These are phyloP conservation scores for Fusarium lyarnte DNA, from an alignment of 2,329 filamentous ascomycete species.

Conservation along the genomic window DNA sequence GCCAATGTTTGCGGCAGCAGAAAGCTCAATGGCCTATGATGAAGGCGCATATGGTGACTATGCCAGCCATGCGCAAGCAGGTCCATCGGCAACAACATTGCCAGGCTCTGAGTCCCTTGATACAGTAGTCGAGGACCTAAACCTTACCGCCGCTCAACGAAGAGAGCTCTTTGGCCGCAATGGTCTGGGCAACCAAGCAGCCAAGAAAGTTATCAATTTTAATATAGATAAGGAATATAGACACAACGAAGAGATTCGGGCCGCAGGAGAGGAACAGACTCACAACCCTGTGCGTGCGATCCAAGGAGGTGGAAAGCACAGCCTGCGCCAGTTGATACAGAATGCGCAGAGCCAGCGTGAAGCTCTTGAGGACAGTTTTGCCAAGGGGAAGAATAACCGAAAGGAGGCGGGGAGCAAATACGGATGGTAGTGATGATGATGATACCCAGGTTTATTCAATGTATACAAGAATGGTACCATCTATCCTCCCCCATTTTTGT, in stretches of 20 bases:
- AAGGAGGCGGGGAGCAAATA: slow-evolving; percentile 85
- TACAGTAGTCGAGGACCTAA: slow-evolving; percentile 78
- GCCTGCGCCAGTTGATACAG: slow-evolving; percentile 85
- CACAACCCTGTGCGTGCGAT: slow-evolving; percentile 89
- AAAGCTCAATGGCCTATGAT: slow-evolving; percentile 27
- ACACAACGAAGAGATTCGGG: slow-evolving; percentile 81
- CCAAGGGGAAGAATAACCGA: slow-evolving; percentile 79
- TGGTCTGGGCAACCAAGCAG: slow-evolving; percentile 49
- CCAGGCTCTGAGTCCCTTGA: slow-evolving; percentile 66
- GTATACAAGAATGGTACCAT: slow-evolving; percentile 16
- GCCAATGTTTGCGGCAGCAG: slow-evolving; percentile 58
- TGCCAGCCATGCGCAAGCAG: slow-evolving; percentile 43
- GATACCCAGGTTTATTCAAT: slow-evolving; percentile 37
- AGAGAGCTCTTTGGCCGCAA: slow-evolving; percentile 86
- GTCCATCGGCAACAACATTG: slow-evolving; percentile 44
- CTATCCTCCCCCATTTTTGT: slow-evolving; percentile 1
- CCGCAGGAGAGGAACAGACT: slow-evolving; percentile 73
- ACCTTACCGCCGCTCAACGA: slow-evolving; percentile 78
- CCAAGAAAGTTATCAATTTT: slow-evolving; percentile 80
- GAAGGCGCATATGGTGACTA: slow-evolving; percentile 47
- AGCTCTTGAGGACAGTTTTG: slow-evolving; percentile 91
- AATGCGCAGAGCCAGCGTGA: slow-evolving; percentile 84
- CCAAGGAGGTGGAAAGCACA: slow-evolving; percentile 82
- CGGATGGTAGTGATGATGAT: slow-evolving; percentile 70
- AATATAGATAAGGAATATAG: slow-evolving; percentile 89